Percentiles rank a stretch among this genome's conserved stretches.
These are phyloP conservation scores for Salix purpurea DNA, from an alignment of 345 rosid genomes.

Conservation along the genomic window DNA sequence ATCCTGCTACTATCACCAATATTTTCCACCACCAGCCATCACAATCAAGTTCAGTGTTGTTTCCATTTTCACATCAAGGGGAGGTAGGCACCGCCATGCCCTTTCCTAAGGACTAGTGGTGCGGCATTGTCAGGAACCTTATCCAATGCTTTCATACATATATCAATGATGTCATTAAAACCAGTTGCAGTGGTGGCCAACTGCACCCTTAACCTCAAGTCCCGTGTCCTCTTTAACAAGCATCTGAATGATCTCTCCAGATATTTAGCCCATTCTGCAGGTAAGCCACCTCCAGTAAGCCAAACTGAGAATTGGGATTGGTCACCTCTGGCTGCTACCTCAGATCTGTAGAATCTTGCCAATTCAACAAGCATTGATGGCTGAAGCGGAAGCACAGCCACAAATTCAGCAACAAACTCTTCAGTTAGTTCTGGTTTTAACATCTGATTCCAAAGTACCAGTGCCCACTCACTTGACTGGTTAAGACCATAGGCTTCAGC, in stretches of 20 bases:
- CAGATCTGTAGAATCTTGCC: slow-evolving; percentile 78
- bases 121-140: slow-evolving; percentile 72
- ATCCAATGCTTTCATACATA: slow-evolving; percentile 57
- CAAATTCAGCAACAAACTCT: slow-evolving; percentile 90
- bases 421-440: slow-evolving; percentile 81
- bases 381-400: slow-evolving; percentile 88
- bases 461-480: slow-evolving; percentile 94
- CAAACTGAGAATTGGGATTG: slow-evolving; percentile 94
- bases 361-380: slow-evolving; percentile 81
- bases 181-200: slow-evolving; percentile 81
- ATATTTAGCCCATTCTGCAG: slow-evolving; percentile 95
- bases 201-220: slow-evolving; percentile 68
- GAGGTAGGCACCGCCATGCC: slow-evolving; percentile 94
- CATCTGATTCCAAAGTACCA: slow-evolving; percentile 94
- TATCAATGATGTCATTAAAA: slow-evolving; percentile 56
- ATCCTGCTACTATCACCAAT: neutral
- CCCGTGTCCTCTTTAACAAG: slow-evolving; percentile 80
- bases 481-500: slow-evolving; percentile 97
- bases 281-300: slow-evolving; percentile 89
- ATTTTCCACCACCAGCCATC: neutral
- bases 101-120: slow-evolving; percentile 75
- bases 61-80: slow-evolving; percentile 67
- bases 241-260: slow-evolving; percentile 85
- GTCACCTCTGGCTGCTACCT: slow-evolving; percentile 90
- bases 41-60: neutral